These are phyloP conservation scores for Aspergillus kassunensis DNA, from an alignment of 495 filamentous ascomycete genomes.

Conservation along the genomic window DNA sequence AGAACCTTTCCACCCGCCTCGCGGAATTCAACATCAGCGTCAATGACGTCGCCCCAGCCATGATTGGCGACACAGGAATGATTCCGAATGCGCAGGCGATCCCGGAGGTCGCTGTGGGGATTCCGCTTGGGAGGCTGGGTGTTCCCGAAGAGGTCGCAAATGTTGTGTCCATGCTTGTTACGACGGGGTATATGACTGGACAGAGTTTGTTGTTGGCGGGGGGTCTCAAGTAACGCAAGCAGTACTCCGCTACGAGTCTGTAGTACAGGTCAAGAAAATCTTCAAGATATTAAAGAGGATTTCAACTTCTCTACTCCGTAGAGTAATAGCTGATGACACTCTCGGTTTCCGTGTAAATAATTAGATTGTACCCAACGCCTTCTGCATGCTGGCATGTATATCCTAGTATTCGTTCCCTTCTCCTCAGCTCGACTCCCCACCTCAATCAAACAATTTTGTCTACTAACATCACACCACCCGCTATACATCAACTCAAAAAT, in stretches of 20 bases:
- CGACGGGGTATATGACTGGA: slow-evolving; percentile 67
- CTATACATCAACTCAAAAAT: too few species aligned
- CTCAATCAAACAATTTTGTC: too few species aligned
- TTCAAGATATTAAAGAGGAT: too few species aligned
- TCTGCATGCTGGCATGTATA: too few species aligned
- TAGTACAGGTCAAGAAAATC: too few species aligned
- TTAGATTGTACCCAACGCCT: neutral
- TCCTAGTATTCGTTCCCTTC: too few species aligned
- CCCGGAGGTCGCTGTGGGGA: slow-evolving; percentile 49
- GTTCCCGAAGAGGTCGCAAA: slow-evolving; percentile 65
- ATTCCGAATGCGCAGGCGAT: slow-evolving; percentile 54
- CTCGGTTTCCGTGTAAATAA: too few species aligned
- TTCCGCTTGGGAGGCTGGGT: slow-evolving; percentile 62
- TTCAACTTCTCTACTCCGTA: too few species aligned
- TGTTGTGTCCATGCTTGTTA: slow-evolving; percentile 62
- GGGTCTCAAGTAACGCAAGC: slow-evolving; percentile 50
- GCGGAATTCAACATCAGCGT: slow-evolving; percentile 64
- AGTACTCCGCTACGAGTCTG: too few species aligned
- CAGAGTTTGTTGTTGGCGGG: slow-evolving; percentile 57
- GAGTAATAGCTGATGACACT: too few species aligned
- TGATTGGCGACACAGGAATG: slow-evolving; percentile 69
- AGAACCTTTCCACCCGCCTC: slow-evolving; percentile 58
- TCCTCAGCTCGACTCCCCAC: too few species aligned
- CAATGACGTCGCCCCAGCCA: slow-evolving; percentile 71
- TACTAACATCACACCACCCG: too few species aligned